Conservation (phyloP, 2,329 filamentous ascomycete genomes). For the Calonectria multiphialidica region DNA sequence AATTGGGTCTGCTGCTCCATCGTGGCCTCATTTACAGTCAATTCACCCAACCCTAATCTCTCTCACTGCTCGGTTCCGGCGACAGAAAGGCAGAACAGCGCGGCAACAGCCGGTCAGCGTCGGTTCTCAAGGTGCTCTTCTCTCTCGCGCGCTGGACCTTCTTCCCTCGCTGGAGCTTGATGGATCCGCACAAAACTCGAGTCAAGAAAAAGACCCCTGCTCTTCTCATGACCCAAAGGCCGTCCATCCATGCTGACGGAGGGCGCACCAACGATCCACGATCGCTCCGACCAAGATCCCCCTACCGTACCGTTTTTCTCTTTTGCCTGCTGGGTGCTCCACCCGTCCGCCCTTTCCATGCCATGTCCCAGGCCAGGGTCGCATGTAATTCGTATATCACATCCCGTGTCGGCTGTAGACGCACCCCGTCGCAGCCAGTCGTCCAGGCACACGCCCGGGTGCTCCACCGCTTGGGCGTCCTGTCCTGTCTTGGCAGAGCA, state of each 20-base stretch:
- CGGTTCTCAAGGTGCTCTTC: conserved; percentile 27
- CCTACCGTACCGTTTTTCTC: conserved; percentile 10
- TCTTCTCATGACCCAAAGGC: conserved; percentile 22
- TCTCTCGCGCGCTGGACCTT: conserved; percentile 6
- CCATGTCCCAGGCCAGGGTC: conserved; percentile 9
- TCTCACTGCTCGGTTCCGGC: neutral
- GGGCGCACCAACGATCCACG: conserved; percentile 35
- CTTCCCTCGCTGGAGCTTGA: neutral
- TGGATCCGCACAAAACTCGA: conserved; percentile 6
- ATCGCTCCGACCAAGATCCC: conserved; percentile 39
- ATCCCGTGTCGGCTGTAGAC: neutral
- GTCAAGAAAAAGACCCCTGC: conserved; percentile 6
- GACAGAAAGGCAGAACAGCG: neutral
- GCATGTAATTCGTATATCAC: conserved; percentile 6
- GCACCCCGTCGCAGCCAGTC: conserved; percentile 18
- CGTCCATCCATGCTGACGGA: neutral
- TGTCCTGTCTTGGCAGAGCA: conserved; percentile 19
- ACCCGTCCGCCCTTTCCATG: conserved; percentile 13
- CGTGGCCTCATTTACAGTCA: neutral
- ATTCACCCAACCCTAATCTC: neutral
- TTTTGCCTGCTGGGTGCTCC: conserved; percentile 10
- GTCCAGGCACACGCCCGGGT: conserved; percentile 23
- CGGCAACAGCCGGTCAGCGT: conserved; percentile 35
- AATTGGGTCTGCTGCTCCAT: neutral
- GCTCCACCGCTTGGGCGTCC: conserved; percentile 5